A percentile compares a stretch with the other conserved stretches of the same genome.
Evolutionary conservation across 768 basidiomycete genomes (phyloP).

Genomic region (Suillus fuscotomentosus): DNA sequence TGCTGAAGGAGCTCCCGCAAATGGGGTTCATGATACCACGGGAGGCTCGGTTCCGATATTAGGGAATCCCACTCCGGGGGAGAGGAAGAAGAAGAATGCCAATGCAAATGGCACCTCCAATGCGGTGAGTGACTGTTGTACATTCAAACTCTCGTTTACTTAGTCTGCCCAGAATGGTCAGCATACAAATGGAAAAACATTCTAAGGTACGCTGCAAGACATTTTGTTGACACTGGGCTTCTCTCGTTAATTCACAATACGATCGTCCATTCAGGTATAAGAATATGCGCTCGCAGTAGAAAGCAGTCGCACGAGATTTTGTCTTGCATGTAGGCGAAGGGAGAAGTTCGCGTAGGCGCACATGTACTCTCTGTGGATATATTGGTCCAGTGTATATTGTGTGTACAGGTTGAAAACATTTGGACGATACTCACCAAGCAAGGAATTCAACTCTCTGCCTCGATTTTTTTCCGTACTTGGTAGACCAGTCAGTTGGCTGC

Average conservation of each 20-base stretch:
- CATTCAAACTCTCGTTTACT: not conserved
- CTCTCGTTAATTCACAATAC: not conserved
- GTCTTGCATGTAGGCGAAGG: not conserved
- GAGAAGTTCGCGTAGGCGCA: not conserved
- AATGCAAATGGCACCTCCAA: not conserved
- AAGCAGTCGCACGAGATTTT: not conserved
- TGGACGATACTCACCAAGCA: not conserved
- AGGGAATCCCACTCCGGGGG: not conserved
- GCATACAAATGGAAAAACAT: not conserved
- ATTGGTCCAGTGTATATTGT: not conserved
- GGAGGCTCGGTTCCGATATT: not conserved
- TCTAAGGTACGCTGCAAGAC: not conserved
- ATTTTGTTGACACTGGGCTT: not conserved
- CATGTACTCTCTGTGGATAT: not conserved
- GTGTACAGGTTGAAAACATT: not conserved
- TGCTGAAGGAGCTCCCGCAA: not conserved
- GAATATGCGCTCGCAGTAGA: not conserved
- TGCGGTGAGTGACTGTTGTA: not conserved
- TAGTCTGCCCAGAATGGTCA: not conserved
- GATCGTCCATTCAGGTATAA: not conserved
- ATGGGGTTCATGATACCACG: not conserved
- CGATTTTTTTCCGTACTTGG: constrained; percentile 12
- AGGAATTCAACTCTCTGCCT: not conserved
- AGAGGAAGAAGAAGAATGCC: not conserved
- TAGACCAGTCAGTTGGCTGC: not conserved